Evolutionary conservation across 2,329 filamentous ascomycete species (phyloP), one percentile per base, ranked within the genome.

Genomic region (Cladophialophora chaetospira): DNA sequence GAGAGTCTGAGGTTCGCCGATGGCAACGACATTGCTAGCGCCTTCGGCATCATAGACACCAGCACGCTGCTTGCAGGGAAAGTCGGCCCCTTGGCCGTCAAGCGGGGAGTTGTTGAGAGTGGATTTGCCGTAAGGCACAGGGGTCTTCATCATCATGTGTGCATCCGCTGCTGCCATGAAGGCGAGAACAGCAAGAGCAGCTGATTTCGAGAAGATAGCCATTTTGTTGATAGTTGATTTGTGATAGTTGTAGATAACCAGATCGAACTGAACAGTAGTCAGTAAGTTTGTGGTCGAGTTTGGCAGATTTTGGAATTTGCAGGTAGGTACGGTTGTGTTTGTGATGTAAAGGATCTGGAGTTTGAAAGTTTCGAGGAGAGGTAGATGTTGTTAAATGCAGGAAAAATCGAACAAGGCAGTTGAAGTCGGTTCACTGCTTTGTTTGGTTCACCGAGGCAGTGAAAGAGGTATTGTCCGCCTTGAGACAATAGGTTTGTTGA

Each of bases 61-160:
- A 0, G 65, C n/a, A 5, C 81, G 75, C 49, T 80, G 72, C 71
- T 96, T 92, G 84, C 94, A 97, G 0, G 94, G 94, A 69, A 89
- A 99, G 70, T 96, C 77, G 33, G 73, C 75, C 0, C 88, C 89
- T 33, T 70, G 69, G 0, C 73, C 72, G 0, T 69, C 65, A 0
- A 97, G 78, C 0, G 94, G 93, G 2, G 75, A 74, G 73, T 88
- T 93, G 73, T 78, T 77, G 17, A 81, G 74, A 8, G 72, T 69
- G 13, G 69, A 65, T 46, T 73, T 65, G 64, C 75, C 67, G 59
- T 83, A 92, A 0, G 91, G 91, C 3, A 77, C 70, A 0, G 94
- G 93, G 6, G 75, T 78, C 50, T 68, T 74, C 79, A 97, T 87
- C 36, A 82, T 75, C 80, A 97, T 88, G 73, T 97, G 94, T 40